Percentiles rank a stretch among this genome's conserved stretches.
Conservation (phyloP, 371 early-diverging fungal species). For the Neoconidiobolus thromboides region DNA sequence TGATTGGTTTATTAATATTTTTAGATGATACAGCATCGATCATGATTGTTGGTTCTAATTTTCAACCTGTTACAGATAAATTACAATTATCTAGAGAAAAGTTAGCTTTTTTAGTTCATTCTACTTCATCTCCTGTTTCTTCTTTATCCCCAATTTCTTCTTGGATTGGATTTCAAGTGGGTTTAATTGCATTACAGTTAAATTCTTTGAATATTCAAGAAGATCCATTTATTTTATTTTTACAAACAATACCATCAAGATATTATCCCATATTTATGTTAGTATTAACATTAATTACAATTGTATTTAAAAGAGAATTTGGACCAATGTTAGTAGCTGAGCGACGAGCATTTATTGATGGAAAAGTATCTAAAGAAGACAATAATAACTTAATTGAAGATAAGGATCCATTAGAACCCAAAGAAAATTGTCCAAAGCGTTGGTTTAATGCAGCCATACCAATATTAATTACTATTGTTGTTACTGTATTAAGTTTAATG, state of each 20-base stretch:
- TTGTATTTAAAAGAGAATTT: neutral
- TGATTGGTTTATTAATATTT: slow-evolving; percentile 1
- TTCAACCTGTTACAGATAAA: slow-evolving; percentile 1
- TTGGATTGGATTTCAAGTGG: slow-evolving; percentile 6
- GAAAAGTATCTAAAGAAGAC: neutral
- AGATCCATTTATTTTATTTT: slow-evolving; percentile 5
- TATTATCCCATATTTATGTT: slow-evolving; percentile 3
- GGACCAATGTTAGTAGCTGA: slow-evolving; percentile 4
- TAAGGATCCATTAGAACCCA: neutral
- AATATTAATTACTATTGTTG: slow-evolving; percentile 3
- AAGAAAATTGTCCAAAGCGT: neutral
- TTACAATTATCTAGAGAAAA: neutral
- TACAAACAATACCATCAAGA: neutral
- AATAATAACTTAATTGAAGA: neutral
- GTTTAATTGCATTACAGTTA: neutral
- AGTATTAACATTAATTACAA: neutral
- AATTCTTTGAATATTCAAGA: neutral
- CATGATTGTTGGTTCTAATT: slow-evolving; percentile 5
- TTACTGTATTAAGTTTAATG: neutral
- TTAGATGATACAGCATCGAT: slow-evolving; percentile 3
- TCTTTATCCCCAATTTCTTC: neutral
- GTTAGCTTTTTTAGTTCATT: slow-evolving; percentile 5
- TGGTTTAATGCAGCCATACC: slow-evolving; percentile 5
- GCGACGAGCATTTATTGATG: neutral
- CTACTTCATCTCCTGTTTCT: slow-evolving; percentile 1